Percentiles rank a stretch among this genome's conserved stretches.
Evolutionary conservation across 2,329 filamentous ascomycete species (phyloP).

Genomic region (Tolypocladium endophyticum): DNA sequence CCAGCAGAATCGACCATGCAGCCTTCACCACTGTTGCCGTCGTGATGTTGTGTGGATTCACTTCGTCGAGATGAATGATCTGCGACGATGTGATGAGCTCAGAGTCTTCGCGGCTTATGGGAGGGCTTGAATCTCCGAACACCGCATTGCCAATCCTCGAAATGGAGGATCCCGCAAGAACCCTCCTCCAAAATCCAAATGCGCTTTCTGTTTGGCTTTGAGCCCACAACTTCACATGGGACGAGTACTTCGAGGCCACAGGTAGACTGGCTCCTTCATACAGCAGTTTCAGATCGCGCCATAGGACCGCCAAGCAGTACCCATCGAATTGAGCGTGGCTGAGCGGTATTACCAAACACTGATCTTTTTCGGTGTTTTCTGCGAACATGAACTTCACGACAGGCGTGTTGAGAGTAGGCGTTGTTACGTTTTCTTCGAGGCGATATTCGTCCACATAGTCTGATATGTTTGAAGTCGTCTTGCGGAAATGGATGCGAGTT

Average conservation of each 20-base stretch:
- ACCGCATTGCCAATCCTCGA: constrained; percentile 1
- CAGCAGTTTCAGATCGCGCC: constrained; percentile 23
- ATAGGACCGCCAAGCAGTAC: constrained; percentile 28
- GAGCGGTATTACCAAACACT: constrained; percentile 13
- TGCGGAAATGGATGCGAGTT: not conserved
- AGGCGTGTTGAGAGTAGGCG: not conserved
- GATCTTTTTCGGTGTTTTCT: constrained; percentile 1
- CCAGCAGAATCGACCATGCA: constrained; percentile 31
- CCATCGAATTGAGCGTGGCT: constrained; percentile 38
- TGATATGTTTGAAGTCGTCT: constrained; percentile 1
- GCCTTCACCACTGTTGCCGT: constrained; percentile 31
- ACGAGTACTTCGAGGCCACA: not conserved
- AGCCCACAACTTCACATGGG: constrained; percentile 1
- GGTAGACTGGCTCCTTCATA: constrained; percentile 15
- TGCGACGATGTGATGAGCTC: constrained; percentile 1
- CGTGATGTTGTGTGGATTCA: constrained; percentile 9
- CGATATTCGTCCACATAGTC: constrained; percentile 4
- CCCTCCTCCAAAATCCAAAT: constrained; percentile 1
- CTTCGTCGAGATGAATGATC: constrained; percentile 3
- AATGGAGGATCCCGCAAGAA: not conserved
- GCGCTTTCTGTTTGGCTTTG: not conserved
- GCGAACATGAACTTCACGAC: not conserved
- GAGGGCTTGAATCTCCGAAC: not conserved
- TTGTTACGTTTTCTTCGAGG: not conserved
- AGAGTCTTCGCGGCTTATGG: not conserved